These are phyloP conservation scores for Phytophthora cajani DNA, from an alignment of 352 stramenopile genomes.

Conservation along the genomic window DNA sequence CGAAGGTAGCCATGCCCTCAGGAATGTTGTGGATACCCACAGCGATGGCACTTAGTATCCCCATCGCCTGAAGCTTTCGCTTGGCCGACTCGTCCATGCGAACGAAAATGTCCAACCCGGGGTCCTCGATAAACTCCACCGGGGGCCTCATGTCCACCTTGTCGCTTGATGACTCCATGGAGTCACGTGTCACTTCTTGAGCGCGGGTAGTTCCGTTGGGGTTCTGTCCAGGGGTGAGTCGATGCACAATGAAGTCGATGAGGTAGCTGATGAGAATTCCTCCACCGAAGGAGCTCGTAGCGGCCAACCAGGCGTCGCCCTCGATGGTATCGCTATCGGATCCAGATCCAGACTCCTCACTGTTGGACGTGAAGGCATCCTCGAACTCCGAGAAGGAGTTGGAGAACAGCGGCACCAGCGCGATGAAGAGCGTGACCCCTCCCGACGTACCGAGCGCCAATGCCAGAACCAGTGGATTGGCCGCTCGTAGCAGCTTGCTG, in stretches of 20 bases:
- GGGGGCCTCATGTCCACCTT: constrained; percentile 26
- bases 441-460: constrained; percentile 56
- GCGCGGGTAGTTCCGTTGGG: constrained; percentile 39
- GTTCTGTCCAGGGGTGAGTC: constrained; percentile 43
- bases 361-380: constrained; percentile 38
- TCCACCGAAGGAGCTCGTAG: constrained; percentile 83
- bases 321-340: constrained; percentile 18
- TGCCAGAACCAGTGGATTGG: constrained; percentile 54
- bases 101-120: constrained; percentile 33
- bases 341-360: constrained; percentile 2
- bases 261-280: constrained; percentile 69
- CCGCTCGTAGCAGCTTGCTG: constrained; percentile 51
- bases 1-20: constrained; percentile 96
- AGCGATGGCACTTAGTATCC: constrained; percentile 92
- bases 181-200: constrained; percentile 33
- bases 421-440: constrained; percentile 76
- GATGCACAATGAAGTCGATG: constrained; percentile 51
- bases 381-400: constrained; percentile 35
- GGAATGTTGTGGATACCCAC: constrained; percentile 98
- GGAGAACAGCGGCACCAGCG: constrained; percentile 68
- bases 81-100: constrained; percentile 56
- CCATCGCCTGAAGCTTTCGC: constrained; percentile 84
- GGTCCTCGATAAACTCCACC: constrained; percentile 42
- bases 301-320: constrained; percentile 70
- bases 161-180: constrained; percentile 23